A percentile compares a stretch with the other conserved stretches of the same genome.
These are phyloP conservation scores for Plantago major DNA, from an alignment of 257 asterid species.

Conservation along the genomic window DNA sequence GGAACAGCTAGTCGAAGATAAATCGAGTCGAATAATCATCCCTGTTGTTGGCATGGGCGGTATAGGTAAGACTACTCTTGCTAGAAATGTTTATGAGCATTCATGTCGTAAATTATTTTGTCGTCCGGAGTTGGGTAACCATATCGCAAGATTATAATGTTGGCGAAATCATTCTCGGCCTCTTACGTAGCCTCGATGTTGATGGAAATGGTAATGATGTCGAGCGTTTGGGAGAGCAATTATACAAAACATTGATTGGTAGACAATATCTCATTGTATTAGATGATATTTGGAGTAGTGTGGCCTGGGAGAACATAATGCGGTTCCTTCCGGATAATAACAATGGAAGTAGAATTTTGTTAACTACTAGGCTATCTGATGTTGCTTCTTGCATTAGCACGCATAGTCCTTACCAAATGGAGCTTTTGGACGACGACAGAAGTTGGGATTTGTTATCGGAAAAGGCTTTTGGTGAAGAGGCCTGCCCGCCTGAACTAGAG, in stretches of 20 bases:
- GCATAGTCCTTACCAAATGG: background rate
- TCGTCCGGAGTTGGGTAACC: background rate
- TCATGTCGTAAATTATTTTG: background rate
- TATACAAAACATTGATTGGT: background rate
- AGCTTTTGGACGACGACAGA: background rate
- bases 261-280: background rate
- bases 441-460: background rate
- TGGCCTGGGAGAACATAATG: background rate
- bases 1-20: background rate
- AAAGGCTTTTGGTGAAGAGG: background rate
- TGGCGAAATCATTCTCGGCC: background rate
- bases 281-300: background rate
- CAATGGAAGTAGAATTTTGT: background rate
- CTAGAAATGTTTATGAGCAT: background rate
- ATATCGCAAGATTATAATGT: background rate
- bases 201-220: background rate
- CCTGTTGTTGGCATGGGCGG: constrained; percentile 6
- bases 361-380: background rate
- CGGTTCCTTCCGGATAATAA: background rate
- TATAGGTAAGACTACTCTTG: constrained; percentile 7
- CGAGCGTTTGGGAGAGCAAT: background rate
- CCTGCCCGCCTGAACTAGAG: background rate
- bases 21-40: background rate
- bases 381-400: background rate
- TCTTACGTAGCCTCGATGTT: background rate